Conservation (phyloP, 768 basidiomycete species). For the Inosperma sp. region DNA sequence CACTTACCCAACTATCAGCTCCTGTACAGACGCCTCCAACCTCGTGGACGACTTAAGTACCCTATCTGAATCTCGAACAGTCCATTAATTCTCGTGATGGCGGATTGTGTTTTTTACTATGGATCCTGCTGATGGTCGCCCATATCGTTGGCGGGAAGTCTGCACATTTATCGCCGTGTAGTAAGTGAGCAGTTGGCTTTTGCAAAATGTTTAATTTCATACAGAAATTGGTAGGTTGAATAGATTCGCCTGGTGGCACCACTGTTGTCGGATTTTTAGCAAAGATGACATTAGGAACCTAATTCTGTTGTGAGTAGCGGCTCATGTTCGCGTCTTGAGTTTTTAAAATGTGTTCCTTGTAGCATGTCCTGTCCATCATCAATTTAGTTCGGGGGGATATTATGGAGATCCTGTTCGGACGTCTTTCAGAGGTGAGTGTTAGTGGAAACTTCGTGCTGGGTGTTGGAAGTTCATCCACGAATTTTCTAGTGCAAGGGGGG, state of each 20-base stretch:
- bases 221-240: not conserved
- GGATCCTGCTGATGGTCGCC: not conserved
- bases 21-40: not conserved
- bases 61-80: not conserved
- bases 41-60: not conserved
- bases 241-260: not conserved
- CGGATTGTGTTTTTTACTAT: not conserved
- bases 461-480: not conserved
- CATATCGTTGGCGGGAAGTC: not conserved
- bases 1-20: not conserved
- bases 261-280: not conserved
- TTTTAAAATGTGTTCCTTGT: not conserved
- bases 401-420: not conserved
- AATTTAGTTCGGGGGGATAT: not conserved
- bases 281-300: not conserved
- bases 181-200: not conserved
- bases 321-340: not conserved
- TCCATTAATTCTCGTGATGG: not conserved
- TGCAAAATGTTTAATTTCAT: not conserved
- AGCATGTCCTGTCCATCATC: slow-evolving; percentile 1
- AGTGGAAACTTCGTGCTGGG: not conserved
- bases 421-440: not conserved
- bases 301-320: not conserved
- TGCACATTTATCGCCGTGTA: not conserved
- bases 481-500: not conserved